Conservation (phyloP, 169 alveolate species). For the Plasmodium cynomolgi region DNA sequence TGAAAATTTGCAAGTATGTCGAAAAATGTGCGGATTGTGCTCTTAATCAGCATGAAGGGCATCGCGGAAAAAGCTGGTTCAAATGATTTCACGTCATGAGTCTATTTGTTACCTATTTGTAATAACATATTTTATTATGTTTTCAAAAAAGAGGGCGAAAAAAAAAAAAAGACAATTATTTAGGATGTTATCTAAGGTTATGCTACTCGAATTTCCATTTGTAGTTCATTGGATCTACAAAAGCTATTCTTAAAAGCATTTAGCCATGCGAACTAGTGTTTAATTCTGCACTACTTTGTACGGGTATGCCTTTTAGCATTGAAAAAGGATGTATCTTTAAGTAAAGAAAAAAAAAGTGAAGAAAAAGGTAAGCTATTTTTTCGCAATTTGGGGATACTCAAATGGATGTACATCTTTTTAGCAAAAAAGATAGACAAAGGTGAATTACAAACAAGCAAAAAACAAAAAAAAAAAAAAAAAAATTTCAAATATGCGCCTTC, state of each 20-base stretch:
- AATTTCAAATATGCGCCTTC: too few species aligned
- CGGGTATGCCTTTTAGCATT: not conserved
- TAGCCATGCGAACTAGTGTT: not conserved
- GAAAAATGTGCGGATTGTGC: not conserved
- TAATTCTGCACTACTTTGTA: not conserved
- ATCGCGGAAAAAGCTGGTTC: not conserved
- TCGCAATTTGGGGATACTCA: not conserved
- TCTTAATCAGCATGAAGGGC: not conserved
- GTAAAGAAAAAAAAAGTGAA: not conserved
- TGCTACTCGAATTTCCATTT: not conserved
- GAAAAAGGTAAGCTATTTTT: not conserved
- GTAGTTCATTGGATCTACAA: not conserved
- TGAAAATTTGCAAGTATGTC: not conserved
- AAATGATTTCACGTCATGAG: not conserved
- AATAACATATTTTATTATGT: not conserved
- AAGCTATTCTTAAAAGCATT: not conserved
- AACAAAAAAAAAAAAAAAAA: too few species aligned
- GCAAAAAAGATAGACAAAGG: not conserved
- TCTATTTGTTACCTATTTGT: not conserved
- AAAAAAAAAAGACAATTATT: not conserved
- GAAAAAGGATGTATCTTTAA: not conserved
- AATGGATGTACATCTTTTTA: not conserved
- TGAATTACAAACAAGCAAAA: not conserved
- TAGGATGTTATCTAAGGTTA: not conserved
- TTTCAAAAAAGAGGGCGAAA: not conserved